Evolutionary conservation across 2,329 filamentous ascomycete species (phyloP).

Genomic region (Truncatella angustata): DNA sequence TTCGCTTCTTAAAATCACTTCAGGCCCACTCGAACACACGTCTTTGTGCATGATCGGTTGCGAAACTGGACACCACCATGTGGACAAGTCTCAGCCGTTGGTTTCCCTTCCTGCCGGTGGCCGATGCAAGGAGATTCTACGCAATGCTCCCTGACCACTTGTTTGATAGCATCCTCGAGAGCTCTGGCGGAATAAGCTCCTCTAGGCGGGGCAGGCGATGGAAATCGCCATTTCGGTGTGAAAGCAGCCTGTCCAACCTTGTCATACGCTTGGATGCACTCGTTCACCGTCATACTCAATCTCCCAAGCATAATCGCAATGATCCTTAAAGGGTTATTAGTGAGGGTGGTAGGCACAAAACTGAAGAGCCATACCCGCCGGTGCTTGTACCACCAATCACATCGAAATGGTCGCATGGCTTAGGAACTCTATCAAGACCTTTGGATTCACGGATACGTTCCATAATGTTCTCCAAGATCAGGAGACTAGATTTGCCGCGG

Average conservation of each 20-base stretch:
- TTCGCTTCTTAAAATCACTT: background rate
- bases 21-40: background rate
- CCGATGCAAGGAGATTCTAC: background rate
- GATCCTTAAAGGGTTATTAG: constrained; percentile 13
- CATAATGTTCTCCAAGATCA: constrained; percentile 20
- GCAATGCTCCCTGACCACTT: constrained; percentile 17
- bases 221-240: constrained; percentile 16
- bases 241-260: constrained; percentile 18
- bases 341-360: background rate
- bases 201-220: constrained; percentile 1
- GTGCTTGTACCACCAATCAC: constrained; percentile 24
- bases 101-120: background rate
- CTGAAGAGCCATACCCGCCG: constrained; percentile 16
- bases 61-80: background rate
- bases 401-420: constrained; percentile 24
- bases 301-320: constrained; percentile 29
- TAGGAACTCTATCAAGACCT: constrained; percentile 10
- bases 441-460: constrained; percentile 8
- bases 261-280: constrained; percentile 21
- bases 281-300: constrained; percentile 22
- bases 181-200: constrained; percentile 23
- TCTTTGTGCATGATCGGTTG: background rate
- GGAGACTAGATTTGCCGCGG: constrained; percentile 20
- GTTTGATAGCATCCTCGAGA: constrained; percentile 23
- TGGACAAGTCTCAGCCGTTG: background rate